Base-by-base conservation (phyloP, 306 rosid species). In the Carpinus fangiana region DNA sequence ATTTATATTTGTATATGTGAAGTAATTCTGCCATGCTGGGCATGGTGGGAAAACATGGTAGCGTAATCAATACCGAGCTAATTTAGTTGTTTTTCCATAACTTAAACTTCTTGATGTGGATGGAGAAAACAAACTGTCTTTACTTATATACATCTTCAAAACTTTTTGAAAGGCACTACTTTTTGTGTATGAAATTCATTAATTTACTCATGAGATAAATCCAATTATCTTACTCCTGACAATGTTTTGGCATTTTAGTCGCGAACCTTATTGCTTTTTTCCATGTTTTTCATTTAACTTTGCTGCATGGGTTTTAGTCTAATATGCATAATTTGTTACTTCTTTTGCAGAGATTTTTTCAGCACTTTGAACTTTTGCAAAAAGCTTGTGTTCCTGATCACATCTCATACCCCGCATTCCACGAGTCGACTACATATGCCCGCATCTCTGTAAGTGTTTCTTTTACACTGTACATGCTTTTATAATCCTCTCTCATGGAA, bases 351-450 rank as follows among this genome's bases (percentile, higher is more conserved):
- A 85, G 94, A 85, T 95, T 95, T 80, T 60, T 81, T 82, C 98
- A 95, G 86, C 98, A 95, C 83, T 95, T 95, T 66, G 98, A 95
- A 85, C 98, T 92, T 73, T 84, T 95, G 73, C 93, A 87, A 77
- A 95, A 87, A 80, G 97, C 98, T 69, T 88, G 93, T 73, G 82
- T 95, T 80, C 98, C 97, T 47, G 98, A 95, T 79, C 90, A 86
- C 43, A 8, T 84, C 50, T 81, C 98, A 12, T 93, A 84, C 78
- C 75, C 48, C 14, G 76, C 96, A 61, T 95, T 86, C 73, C 83
- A 84, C 79, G 91, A 91, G 53, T 88, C 93, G 17, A 91, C 91
- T 8, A 46, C 64, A 75, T 78, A 77, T 16, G 90, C 90, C 50
- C 77, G 83, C 75, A 71, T 92, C 76, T 90, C 92, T 2, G 98